phyloP scores from a whole-genome alignment of 331 rosid genomes.

The Quercus lobata region DNA sequence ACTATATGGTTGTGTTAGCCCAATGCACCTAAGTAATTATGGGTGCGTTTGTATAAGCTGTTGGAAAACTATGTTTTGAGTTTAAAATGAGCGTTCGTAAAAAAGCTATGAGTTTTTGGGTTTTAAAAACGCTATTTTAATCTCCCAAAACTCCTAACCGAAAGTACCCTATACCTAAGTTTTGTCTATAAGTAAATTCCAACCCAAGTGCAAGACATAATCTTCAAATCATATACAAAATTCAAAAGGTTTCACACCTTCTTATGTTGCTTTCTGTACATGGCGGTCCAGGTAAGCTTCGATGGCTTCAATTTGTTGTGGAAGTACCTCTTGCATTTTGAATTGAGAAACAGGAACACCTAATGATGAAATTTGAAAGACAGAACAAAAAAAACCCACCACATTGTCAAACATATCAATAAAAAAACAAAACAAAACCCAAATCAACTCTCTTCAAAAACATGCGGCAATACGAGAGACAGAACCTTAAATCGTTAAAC shows the following conservation, averaged over 20 bases:
- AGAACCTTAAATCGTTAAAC: not conserved
- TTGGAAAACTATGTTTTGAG: too few species aligned
- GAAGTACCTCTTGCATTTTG: constrained; percentile 86
- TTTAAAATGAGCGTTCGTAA: too few species aligned
- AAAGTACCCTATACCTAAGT: too few species aligned
- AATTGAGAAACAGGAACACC: constrained; percentile 78
- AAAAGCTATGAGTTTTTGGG: too few species aligned
- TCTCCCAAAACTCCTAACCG: too few species aligned
- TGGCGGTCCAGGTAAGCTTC: constrained; percentile 91
- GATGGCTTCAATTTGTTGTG: constrained; percentile 86
- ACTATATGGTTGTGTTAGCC: too few species aligned
- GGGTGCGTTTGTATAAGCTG: too few species aligned
- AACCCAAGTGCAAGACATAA: not conserved
- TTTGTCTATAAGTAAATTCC: not conserved
- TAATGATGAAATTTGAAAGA: not conserved
- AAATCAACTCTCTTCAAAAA: too few species aligned
- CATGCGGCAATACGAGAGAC: too few species aligned
- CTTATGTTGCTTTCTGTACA: constrained; percentile 87
- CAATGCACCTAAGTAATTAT: too few species aligned
- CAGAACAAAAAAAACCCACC: not conserved
- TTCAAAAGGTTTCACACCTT: constrained; percentile 33
- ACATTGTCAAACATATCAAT: not conserved
- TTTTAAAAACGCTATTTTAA: too few species aligned
- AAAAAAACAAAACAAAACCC: not conserved
- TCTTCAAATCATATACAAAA: not conserved